These are phyloP conservation scores for Mycosarcoma maydis DNA, from an alignment of 1,284 basidiomycete genomes.

Conservation along the genomic window DNA sequence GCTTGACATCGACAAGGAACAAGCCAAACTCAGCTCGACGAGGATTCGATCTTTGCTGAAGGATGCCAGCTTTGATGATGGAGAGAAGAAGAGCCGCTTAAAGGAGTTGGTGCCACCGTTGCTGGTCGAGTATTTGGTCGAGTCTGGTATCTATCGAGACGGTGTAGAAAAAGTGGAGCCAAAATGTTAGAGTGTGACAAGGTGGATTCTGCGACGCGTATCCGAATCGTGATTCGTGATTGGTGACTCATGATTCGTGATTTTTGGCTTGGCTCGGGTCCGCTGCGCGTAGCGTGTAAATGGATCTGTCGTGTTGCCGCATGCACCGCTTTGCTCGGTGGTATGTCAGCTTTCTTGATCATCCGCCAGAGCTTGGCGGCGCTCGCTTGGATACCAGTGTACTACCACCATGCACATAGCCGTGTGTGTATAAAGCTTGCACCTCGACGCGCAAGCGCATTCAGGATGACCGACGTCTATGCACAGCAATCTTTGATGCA, in stretches of 20 bases:
- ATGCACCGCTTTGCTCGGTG: constrained; percentile 12
- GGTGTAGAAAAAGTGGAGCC: background rate
- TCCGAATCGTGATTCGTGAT: too few relatives aligned
- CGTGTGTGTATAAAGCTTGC: background rate
- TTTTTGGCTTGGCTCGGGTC: constrained; percentile 8
- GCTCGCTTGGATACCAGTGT: too few relatives aligned
- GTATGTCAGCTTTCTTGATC: background rate
- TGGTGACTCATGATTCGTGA: background rate
- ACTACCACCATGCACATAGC: background rate
- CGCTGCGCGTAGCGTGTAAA: constrained; percentile 26
- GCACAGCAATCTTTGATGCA: constrained; percentile 1
- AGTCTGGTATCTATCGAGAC: constrained; percentile 29
- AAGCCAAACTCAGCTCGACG: constrained; percentile 50
- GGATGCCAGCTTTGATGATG: background rate
- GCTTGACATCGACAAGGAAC: constrained; percentile 36
- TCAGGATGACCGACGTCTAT: constrained; percentile 13
- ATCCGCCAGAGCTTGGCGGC: background rate
- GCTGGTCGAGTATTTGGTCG: constrained; percentile 48
- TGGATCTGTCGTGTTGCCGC: background rate
- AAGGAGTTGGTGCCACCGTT: constrained; percentile 34
- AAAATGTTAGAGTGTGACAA: constrained; percentile 13
- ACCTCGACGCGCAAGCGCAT: too few relatives aligned
- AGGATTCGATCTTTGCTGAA: constrained; percentile 32
- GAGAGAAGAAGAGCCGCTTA: constrained; percentile 14
- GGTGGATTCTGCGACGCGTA: too few relatives aligned